Evolutionary conservation across 768 basidiomycete species (phyloP).

Genomic region (Clitopilus hobsonii): DNA sequence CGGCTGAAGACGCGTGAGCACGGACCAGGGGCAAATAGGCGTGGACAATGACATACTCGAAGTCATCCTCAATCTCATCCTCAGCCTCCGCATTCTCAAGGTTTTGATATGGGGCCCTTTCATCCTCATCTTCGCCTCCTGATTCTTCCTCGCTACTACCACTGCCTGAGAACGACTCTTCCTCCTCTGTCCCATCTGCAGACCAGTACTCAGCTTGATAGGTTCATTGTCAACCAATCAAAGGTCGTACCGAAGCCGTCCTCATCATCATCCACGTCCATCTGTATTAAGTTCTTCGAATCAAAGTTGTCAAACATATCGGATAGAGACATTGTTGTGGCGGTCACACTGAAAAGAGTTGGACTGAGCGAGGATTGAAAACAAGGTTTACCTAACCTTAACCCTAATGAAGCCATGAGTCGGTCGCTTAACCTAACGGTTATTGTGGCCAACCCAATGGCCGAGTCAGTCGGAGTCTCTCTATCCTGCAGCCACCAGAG

Average conservation of each 20-base stretch:
- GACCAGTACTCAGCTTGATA: not conserved
- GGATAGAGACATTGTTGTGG: not conserved
- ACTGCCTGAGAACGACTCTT: not conserved
- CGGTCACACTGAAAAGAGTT: not conserved
- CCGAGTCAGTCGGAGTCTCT: no score
- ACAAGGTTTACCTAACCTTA: not conserved
- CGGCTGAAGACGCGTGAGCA: slow-evolving; percentile 36
- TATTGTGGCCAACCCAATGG: no score
- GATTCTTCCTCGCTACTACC: slow-evolving; percentile 7
- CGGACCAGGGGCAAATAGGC: not conserved
- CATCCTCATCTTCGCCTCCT: slow-evolving; percentile 11
- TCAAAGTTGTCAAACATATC: not conserved
- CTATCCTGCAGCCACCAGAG: no score
- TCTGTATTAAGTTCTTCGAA: not conserved
- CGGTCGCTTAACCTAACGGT: no score
- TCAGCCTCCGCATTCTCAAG: slow-evolving; percentile 28
- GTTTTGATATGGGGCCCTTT: slow-evolving; percentile 11
- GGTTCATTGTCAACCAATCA: not conserved
- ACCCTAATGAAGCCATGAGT: no score
- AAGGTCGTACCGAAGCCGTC: not conserved
- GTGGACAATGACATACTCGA: slow-evolving; percentile 34
- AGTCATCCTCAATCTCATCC: slow-evolving; percentile 54
- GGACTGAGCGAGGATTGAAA: no score
- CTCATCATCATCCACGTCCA: slow-evolving; percentile 7
- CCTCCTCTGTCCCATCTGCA: not conserved